Evolutionary conservation across 208 protist genomes (phyloP).

Genomic region (Trypanosoma cruzi): DNA sequence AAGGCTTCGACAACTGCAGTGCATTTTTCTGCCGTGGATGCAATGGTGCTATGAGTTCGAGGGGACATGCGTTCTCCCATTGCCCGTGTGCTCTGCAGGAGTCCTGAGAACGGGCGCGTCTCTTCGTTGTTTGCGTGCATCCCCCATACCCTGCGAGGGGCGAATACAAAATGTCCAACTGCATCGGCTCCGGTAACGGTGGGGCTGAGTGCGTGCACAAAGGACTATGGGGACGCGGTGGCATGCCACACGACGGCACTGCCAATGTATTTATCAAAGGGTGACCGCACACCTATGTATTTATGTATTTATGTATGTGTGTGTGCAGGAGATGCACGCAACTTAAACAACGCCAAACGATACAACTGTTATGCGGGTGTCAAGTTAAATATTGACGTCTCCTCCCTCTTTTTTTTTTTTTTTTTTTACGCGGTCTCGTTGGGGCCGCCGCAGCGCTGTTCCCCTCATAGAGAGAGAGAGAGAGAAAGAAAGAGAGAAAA

Average conservation of each 20-base stretch:
- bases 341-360: not conserved
- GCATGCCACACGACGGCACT: not conserved
- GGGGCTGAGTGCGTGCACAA: constrained; percentile 14
- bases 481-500: no score
- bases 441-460: not conserved
- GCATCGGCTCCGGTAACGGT: constrained; percentile 1
- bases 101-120: not conserved
- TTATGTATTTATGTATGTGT: no score
- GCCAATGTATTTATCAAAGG: no score
- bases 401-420: no score
- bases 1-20: not conserved
- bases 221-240: constrained; percentile 9
- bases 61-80: not conserved
- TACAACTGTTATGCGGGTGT: not conserved
- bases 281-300: not conserved
- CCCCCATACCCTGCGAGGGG: not conserved
- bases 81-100: not conserved
- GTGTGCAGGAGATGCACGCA: no score
- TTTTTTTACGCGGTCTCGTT: not conserved
- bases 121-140: not conserved
- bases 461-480: not conserved
- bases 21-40: not conserved
- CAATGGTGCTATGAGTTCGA: not conserved
- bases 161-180: not conserved
- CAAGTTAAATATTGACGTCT: not conserved